Percentiles rank a stretch among this genome's conserved stretches.
Conservation (phyloP, 2,329 filamentous ascomycete species). For the Tothia fuscella region DNA sequence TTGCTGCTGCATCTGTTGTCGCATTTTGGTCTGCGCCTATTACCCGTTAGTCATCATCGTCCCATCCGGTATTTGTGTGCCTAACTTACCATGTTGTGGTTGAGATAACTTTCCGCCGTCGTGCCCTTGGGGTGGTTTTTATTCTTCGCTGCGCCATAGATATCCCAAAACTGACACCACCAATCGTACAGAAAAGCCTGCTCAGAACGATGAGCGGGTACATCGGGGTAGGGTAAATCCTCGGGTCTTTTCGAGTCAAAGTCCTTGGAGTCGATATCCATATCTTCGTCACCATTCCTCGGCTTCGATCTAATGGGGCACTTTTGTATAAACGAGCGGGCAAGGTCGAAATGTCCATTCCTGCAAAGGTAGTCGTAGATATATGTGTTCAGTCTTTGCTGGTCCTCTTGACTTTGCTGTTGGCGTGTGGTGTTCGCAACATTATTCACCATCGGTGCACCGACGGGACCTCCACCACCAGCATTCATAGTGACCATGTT, state of each 20-base stretch:
- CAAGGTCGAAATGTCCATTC: conserved; percentile 72
- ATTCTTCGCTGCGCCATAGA: conserved; percentile 60
- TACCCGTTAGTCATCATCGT: no score
- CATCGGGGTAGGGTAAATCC: conserved; percentile 65
- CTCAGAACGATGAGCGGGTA: conserved; percentile 52
- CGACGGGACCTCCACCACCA: conserved; percentile 49
- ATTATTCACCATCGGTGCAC: conserved; percentile 29
- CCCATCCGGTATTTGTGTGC: no score
- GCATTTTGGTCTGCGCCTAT: conserved; percentile 3
- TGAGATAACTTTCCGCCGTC: conserved; percentile 56
- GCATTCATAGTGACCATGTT: conserved; percentile 58
- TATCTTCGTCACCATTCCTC: conserved; percentile 46
- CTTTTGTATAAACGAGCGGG: conserved; percentile 51
- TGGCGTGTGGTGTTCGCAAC: conserved; percentile 12
- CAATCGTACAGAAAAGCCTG: conserved; percentile 90
- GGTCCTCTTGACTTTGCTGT: background rate
- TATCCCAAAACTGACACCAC: conserved; percentile 97
- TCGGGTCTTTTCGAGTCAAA: conserved; percentile 65
- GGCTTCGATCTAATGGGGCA: conserved; percentile 43
- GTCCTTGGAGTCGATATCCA: conserved; percentile 77
- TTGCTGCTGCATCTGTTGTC: conserved; percentile 47
- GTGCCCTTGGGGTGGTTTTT: background rate
- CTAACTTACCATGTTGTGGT: conserved; percentile 66
- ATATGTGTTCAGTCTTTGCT: conserved; percentile 56
- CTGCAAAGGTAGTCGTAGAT: conserved; percentile 89